Conservation (phyloP, 2,329 filamentous ascomycete genomes). For the Tolypocladium tundrense region DNA sequence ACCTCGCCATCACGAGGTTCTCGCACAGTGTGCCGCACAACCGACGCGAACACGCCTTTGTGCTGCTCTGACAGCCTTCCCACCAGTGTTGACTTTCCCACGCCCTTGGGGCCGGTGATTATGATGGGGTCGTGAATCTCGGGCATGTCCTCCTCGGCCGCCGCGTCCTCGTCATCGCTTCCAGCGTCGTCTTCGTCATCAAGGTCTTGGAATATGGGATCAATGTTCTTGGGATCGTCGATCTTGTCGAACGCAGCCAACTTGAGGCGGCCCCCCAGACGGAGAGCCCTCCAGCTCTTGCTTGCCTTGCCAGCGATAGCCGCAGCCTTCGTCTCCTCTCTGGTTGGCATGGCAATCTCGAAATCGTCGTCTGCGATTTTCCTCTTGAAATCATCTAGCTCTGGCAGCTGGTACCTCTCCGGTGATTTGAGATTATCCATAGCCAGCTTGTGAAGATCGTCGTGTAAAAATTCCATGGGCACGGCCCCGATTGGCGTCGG, state of each 20-base stretch:
- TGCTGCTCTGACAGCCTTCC: conserved; percentile 53
- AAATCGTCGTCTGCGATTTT: conserved; percentile 73
- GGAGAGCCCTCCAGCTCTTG: conserved; percentile 82
- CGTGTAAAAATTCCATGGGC: conserved; percentile 67
- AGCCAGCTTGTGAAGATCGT: conserved; percentile 46
- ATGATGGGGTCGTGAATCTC: conserved; percentile 48
- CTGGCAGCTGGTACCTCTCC: conserved; percentile 57
- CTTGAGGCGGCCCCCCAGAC: conserved; percentile 65
- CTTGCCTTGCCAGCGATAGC: conserved; percentile 67
- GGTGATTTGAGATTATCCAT: conserved; percentile 60
- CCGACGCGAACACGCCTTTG: conserved; percentile 53
- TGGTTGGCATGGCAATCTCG: conserved; percentile 72
- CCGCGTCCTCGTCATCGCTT: conserved; percentile 21
- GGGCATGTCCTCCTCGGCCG: conserved; percentile 28
- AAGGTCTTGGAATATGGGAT: conserved; percentile 43
- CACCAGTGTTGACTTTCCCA: conserved; percentile 54
- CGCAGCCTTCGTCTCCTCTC: conserved; percentile 43
- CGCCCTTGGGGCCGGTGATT: conserved; percentile 53
- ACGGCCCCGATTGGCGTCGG: conserved; percentile 61
- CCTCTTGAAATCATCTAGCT: conserved; percentile 58
- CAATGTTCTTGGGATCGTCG: conserved; percentile 67
- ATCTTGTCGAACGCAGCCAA: conserved; percentile 78
- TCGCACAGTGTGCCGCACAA: conserved; percentile 45
- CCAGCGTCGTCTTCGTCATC: conserved; percentile 25
- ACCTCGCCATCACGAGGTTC: conserved; percentile 37